Percentiles rank a stretch among this genome's conserved stretches.
phyloP scores from a whole-genome alignment of 2,329 filamentous ascomycete species.

The Cladosporium phlei region DNA sequence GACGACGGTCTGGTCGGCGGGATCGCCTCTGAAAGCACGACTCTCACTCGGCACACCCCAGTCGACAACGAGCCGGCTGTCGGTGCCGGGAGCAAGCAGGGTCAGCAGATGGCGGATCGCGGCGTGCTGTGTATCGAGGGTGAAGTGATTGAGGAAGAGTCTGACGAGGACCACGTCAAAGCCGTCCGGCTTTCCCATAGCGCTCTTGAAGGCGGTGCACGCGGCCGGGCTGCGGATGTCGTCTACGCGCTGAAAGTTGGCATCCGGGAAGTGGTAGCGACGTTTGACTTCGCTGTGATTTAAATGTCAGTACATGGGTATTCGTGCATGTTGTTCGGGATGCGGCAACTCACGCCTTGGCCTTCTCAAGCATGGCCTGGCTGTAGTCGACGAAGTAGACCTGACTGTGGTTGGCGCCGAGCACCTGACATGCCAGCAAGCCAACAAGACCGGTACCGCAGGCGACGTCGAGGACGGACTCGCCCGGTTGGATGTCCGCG shows the following conservation, averaged over 20 bases:
- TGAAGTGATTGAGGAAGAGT: not conserved
- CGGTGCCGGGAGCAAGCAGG: not conserved
- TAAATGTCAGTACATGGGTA: not conserved
- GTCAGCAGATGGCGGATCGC: not conserved
- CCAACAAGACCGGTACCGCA: conserved; percentile 44
- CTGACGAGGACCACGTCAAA: not conserved
- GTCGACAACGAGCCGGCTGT: not conserved
- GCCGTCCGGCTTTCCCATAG: not conserved
- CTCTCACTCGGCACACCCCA: not conserved
- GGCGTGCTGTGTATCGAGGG: conserved; percentile 13
- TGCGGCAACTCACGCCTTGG: not conserved
- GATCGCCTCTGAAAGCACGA: no score
- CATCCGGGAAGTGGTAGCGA: not conserved
- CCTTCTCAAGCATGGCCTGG: not conserved
- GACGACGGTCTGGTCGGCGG: no score
- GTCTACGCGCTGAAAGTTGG: not conserved
- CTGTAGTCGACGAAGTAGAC: not conserved
- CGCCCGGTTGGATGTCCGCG: conserved; percentile 27
- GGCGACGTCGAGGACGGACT: conserved; percentile 41
- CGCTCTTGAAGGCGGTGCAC: not conserved
- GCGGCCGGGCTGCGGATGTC: not conserved
- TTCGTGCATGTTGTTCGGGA: not conserved
- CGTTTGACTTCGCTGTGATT: not conserved
- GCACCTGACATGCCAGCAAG: conserved; percentile 18
- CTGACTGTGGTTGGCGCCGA: not conserved